Conservation (phyloP, 179 eudicot genomes). For the Vitellaria paradoxa region DNA sequence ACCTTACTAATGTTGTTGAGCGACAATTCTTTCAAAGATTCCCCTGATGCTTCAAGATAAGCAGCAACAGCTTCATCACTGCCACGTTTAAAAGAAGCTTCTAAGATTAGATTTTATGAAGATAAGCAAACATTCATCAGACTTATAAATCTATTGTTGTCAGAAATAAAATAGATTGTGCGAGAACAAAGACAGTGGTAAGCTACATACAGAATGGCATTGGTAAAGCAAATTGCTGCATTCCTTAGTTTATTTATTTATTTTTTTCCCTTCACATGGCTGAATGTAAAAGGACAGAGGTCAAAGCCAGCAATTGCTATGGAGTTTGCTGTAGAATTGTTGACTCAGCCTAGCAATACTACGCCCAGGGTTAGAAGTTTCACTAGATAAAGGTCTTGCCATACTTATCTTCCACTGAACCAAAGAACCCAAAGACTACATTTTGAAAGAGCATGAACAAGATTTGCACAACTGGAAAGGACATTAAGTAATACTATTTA, state of each 20-base stretch:
- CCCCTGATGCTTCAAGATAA: conserved; percentile 71
- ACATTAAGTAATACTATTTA: not conserved
- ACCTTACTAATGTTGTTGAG: conserved; percentile 70
- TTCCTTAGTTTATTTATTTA: not conserved
- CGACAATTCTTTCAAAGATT: conserved; percentile 54
- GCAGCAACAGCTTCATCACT: conserved; percentile 98
- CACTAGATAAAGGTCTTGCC: not conserved
- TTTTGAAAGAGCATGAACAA: not conserved
- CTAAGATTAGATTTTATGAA: conserved; percentile 3
- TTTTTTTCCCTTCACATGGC: not conserved
- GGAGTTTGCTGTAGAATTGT: not conserved
- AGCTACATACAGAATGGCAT: conserved; percentile 2
- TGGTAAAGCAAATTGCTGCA: not conserved
- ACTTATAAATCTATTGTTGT: not conserved
- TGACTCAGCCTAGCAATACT: not conserved
- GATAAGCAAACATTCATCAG: not conserved
- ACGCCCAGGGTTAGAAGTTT: not conserved
- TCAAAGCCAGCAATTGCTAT: not conserved
- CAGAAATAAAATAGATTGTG: not conserved
- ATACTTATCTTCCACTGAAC: not conserved
- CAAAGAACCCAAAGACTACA: not conserved
- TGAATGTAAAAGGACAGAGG: not conserved
- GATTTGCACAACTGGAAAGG: no score
- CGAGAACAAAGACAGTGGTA: not conserved
- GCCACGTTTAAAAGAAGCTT: conserved; percentile 22